Conservation (phyloP, 2,329 filamentous ascomycete genomes). For the Colletotrichum incanum region DNA sequence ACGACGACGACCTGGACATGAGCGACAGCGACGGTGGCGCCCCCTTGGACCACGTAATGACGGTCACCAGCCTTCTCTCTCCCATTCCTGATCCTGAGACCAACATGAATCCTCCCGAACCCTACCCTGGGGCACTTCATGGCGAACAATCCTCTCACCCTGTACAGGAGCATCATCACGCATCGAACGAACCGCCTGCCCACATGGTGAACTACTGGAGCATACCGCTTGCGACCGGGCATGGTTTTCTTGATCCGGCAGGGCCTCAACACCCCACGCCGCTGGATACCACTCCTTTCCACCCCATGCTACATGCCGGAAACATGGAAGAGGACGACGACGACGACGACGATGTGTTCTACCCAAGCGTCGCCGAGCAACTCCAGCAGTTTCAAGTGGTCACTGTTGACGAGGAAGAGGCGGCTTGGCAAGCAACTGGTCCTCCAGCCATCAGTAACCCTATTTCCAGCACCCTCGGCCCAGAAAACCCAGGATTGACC, state of each 20-base stretch:
- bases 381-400: conserved; percentile 32
- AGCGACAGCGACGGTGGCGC: conserved; percentile 55
- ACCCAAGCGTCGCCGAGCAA: conserved; percentile 28
- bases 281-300: conserved; percentile 35
- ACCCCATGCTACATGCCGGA: conserved; percentile 37
- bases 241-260: conserved; percentile 24
- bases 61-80: conserved; percentile 34
- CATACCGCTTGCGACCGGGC: conserved; percentile 14
- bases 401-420: conserved; percentile 31
- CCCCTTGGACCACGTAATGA: conserved; percentile 40
- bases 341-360: conserved; percentile 23
- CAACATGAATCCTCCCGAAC: conserved; percentile 4
- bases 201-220: conserved; percentile 35
- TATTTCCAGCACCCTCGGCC: conserved; percentile 57
- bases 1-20: conserved; percentile 50
- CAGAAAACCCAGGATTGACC: conserved; percentile 64
- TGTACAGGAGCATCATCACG: not conserved
- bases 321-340: conserved; percentile 35
- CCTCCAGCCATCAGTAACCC: conserved; percentile 44
- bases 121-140: conserved; percentile 7
- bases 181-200: conserved; percentile 25
- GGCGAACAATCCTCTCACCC: not conserved
- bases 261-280: conserved; percentile 34
- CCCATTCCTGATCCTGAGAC: conserved; percentile 30
- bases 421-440: conserved; percentile 32